phyloP scores from a whole-genome alignment of 169 alveolate species.

The Eimeria sp. region DNA sequence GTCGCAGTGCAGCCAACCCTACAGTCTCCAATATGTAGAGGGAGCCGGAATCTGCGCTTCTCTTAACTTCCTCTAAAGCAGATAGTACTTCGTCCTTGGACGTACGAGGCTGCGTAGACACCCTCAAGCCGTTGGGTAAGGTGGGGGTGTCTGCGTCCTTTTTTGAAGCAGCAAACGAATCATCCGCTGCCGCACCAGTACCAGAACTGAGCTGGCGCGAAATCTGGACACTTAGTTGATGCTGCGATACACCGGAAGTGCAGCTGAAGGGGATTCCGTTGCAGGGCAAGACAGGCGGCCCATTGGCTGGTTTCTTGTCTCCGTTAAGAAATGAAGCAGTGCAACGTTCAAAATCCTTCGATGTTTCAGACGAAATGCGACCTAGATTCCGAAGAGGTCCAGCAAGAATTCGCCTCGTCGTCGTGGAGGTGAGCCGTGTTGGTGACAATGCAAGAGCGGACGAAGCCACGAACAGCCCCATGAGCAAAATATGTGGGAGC shows the following conservation, averaged over 20 bases:
- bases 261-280: neutral
- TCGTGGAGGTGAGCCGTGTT: neutral
- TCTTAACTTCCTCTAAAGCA: neutral
- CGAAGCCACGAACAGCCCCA: neutral
- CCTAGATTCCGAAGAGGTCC: neutral
- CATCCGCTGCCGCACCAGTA: neutral
- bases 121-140: neutral
- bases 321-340: neutral
- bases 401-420: neutral
- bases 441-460: neutral
- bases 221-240: neutral
- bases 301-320: neutral
- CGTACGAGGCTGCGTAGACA: neutral
- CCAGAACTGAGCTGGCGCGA: neutral
- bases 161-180: neutral
- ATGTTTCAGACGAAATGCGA: neutral
- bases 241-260: neutral
- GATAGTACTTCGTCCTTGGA: neutral
- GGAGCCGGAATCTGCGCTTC: slow-evolving; percentile 36
- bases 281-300: neutral
- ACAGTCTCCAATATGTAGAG: slow-evolving; percentile 38
- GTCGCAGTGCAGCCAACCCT: neutral
- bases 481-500: neutral
- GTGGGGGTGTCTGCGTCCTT: neutral
- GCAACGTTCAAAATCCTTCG: neutral